Percentiles rank a stretch among this genome's conserved stretches.
phyloP scores from a whole-genome alignment of 2,329 filamentous ascomycete genomes.

The Arthrobotrys conoides region DNA sequence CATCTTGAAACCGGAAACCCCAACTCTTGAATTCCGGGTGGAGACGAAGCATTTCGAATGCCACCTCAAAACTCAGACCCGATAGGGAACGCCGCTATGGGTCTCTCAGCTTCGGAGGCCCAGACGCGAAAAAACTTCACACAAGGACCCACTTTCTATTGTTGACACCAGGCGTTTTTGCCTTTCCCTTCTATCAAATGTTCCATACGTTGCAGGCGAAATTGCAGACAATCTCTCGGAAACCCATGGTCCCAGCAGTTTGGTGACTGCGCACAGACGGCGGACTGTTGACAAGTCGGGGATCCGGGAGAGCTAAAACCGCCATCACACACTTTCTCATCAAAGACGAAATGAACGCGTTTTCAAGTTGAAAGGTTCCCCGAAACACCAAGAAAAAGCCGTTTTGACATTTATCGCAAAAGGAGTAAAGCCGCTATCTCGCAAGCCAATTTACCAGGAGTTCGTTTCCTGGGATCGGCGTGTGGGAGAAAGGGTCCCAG shows the following conservation, averaged over 20 bases:
- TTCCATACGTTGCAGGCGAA: constrained; percentile 49
- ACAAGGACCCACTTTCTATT: constrained; percentile 28
- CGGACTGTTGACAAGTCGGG: constrained; percentile 41
- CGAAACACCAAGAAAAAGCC: constrained; percentile 51
- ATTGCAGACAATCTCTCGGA: constrained; percentile 47
- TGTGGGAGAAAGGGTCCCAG: constrained; percentile 37
- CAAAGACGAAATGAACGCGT: constrained; percentile 37
- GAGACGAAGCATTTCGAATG: constrained; percentile 20
- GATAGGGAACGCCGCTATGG: constrained; percentile 24
- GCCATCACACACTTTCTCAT: constrained; percentile 25
- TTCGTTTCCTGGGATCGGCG: constrained; percentile 56
- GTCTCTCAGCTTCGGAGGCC: constrained; percentile 28
- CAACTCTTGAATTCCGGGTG: constrained; percentile 35
- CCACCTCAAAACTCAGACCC: constrained; percentile 13
- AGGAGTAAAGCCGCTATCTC: constrained; percentile 32
- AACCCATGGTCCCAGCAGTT: constrained; percentile 54
- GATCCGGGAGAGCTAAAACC: constrained; percentile 57
- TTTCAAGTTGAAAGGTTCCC: constrained; percentile 42
- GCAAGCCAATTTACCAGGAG: constrained; percentile 49
- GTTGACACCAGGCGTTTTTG: constrained; percentile 25
- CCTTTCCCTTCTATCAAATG: constrained; percentile 22
- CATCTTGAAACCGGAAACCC: constrained; percentile 52
- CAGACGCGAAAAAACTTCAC: constrained; percentile 25
- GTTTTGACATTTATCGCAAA: constrained; percentile 42
- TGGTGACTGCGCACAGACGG: constrained; percentile 58